Percentiles rank a stretch among this genome's conserved stretches.
phyloP scores from a whole-genome alignment of 208 protist genomes.

The Leishmania martiniquensis region DNA sequence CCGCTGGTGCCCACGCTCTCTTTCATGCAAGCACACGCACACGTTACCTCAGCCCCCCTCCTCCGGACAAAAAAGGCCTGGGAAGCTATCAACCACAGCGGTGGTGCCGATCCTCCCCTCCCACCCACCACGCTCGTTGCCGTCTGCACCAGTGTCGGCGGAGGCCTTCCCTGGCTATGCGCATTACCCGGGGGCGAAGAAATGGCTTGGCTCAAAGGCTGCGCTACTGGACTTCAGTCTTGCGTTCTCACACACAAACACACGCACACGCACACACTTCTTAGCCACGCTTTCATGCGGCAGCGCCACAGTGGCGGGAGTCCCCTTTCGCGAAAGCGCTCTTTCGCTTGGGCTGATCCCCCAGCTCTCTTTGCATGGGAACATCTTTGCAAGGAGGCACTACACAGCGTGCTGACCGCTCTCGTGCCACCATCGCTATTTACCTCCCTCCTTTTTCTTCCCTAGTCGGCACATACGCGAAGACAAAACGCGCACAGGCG shows the following conservation, averaged over 20 bases:
- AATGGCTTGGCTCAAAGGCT: neutral
- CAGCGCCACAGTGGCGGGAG: neutral
- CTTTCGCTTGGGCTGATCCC: neutral
- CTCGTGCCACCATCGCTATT: neutral
- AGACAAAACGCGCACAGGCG: neutral
- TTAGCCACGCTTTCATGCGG: neutral
- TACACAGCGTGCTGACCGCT: neutral
- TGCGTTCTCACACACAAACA: neutral
- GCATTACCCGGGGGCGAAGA: neutral
- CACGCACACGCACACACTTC: neutral
- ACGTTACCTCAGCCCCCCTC: neutral
- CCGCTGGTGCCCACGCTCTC: neutral
- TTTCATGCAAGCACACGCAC: neutral
- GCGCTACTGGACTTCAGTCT: neutral
- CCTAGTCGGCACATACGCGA: neutral
- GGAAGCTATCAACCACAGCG: neutral
- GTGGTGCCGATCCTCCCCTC: neutral
- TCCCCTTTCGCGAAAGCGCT: neutral
- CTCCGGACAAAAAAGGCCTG: no score
- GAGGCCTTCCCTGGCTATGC: neutral
- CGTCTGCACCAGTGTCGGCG: neutral
- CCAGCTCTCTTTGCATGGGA: neutral
- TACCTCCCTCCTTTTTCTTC: neutral
- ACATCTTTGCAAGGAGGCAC: neutral
- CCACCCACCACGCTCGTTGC: neutral